phyloP scores from a whole-genome alignment of 306 rosid genomes.

The Cotoneaster glaucophyllus region DNA sequence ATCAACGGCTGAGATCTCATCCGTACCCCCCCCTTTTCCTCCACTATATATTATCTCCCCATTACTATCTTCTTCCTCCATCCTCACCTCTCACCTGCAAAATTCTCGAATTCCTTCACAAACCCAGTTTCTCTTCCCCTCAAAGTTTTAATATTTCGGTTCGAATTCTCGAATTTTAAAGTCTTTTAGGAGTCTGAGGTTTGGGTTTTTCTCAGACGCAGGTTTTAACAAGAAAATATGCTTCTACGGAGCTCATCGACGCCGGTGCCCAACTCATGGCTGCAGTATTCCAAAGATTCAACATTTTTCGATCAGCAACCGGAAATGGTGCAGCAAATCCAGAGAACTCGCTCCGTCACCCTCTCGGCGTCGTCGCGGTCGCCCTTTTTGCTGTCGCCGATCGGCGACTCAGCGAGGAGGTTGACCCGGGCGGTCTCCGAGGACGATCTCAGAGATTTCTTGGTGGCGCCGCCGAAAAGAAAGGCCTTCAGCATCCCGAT shows the following conservation, averaged over 20 bases:
- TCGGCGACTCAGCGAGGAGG: slow-evolving; percentile 1
- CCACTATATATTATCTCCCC: slow-evolving; percentile 14
- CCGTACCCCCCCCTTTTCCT: background rate
- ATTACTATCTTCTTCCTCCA: background rate
- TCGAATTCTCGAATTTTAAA: background rate
- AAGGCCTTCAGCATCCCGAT: slow-evolving; percentile 20
- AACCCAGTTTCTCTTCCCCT: background rate
- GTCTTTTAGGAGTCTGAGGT: background rate
- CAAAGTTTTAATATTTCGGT: background rate
- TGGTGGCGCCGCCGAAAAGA: slow-evolving; percentile 14
- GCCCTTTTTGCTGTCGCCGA: background rate
- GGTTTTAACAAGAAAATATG: slow-evolving; percentile 4
- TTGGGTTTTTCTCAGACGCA: background rate
- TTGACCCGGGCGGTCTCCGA: slow-evolving; percentile 25
- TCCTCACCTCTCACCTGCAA: background rate
- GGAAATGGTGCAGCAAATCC: slow-evolving; percentile 17
- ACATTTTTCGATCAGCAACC: slow-evolving; percentile 4
- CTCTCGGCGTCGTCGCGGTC: background rate
- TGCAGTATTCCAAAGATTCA: slow-evolving; percentile 15
- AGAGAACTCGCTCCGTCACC: background rate
- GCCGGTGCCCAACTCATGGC: slow-evolving; percentile 35
- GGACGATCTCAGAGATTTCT: slow-evolving; percentile 22
- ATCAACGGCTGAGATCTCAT: slow-evolving; percentile 33
- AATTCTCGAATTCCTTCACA: background rate
- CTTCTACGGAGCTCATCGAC: slow-evolving; percentile 37